Evolutionary conservation across 305 asterid species (phyloP).

Genomic region (Fraxinus velutina): DNA sequence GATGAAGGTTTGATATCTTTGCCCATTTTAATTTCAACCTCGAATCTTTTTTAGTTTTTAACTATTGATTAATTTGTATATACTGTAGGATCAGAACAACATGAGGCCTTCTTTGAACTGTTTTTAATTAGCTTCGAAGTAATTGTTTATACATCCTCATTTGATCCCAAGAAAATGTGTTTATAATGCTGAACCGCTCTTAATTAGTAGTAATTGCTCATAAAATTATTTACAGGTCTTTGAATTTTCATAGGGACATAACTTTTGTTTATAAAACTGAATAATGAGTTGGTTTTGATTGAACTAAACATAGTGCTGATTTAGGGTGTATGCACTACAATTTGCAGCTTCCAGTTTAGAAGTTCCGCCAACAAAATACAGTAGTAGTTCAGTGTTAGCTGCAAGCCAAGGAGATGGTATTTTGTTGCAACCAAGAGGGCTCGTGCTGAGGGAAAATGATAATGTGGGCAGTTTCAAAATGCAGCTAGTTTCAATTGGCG

Average conservation of each 20-base stretch:
- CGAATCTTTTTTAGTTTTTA: neutral
- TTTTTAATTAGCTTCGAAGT: neutral
- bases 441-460: neutral
- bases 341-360: slow-evolving; percentile 43
- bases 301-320: slow-evolving; percentile 18
- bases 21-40: neutral
- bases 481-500: slow-evolving; percentile 31
- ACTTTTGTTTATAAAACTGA: neutral
- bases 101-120: neutral
- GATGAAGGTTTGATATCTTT: slow-evolving; percentile 50
- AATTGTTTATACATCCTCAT: neutral
- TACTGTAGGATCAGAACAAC: neutral
- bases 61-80: neutral
- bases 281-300: slow-evolving; percentile 8
- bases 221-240: neutral
- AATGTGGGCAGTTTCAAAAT: slow-evolving; percentile 28
- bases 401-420: slow-evolving; percentile 27
- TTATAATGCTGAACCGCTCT: neutral
- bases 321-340: neutral
- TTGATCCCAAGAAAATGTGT: neutral
- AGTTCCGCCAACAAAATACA: slow-evolving; percentile 30
- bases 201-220: neutral
- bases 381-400: slow-evolving; percentile 21
- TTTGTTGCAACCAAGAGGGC: neutral
- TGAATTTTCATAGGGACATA: neutral